Evolutionary conservation across 148 eudicot species (phyloP).

Genomic region (Amaranthus palmeri): DNA sequence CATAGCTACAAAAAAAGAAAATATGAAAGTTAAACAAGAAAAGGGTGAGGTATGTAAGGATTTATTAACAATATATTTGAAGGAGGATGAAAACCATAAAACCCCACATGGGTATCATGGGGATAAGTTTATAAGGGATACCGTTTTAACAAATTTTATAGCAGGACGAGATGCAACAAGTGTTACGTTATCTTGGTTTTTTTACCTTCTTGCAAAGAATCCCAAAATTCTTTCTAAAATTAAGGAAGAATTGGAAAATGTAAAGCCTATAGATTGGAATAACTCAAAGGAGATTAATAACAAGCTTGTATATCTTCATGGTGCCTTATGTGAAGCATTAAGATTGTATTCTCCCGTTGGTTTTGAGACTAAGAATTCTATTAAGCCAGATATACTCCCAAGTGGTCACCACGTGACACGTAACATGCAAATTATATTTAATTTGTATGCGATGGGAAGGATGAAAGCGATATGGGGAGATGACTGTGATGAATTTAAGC

Average conservation of each 20-base stretch:
- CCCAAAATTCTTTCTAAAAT: constrained; percentile 29
- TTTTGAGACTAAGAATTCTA: constrained; percentile 33
- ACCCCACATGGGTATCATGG: background rate
- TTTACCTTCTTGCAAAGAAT: constrained; percentile 34
- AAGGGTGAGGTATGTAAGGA: constrained; percentile 21
- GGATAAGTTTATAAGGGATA: constrained; percentile 25
- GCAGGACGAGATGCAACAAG: constrained; percentile 49
- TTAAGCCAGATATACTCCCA: constrained; percentile 32
- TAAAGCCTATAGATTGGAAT: background rate
- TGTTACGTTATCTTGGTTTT: constrained; percentile 38
- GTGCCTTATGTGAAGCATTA: constrained; percentile 40
- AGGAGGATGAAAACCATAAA: constrained; percentile 1
- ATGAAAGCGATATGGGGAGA: constrained; percentile 45
- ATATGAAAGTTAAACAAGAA: constrained; percentile 16
- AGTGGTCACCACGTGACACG: constrained; percentile 43
- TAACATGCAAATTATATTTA: constrained; percentile 27
- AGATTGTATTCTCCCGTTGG: constrained; percentile 52
- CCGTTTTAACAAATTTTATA: constrained; percentile 17
- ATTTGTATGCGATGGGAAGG: constrained; percentile 44
- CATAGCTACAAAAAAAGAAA: constrained; percentile 26
- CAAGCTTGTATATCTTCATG: constrained; percentile 44
- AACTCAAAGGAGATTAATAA: constrained; percentile 23
- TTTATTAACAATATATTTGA: constrained; percentile 35
- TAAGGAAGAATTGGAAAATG: constrained; percentile 20
- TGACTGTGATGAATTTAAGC: constrained; percentile 39